Conservation (phyloP, 768 basidiomycete genomes). For the Boletus bicolor region DNA sequence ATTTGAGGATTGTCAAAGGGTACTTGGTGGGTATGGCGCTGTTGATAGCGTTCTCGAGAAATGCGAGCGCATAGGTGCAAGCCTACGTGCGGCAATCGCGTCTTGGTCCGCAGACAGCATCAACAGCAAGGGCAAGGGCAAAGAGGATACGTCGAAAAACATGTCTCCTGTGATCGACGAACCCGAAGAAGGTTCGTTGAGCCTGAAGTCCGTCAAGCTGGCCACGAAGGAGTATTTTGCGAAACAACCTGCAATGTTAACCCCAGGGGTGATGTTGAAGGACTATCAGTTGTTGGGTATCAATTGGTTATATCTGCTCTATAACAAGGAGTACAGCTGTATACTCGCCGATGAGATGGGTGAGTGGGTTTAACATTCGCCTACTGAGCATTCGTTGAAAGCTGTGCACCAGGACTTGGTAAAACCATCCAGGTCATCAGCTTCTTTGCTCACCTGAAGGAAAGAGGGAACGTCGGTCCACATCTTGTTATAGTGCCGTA, state of each 20-base stretch:
- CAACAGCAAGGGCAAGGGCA: conserved; percentile 38
- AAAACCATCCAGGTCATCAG: conserved; percentile 99
- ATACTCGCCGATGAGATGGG: conserved; percentile 99
- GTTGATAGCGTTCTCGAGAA: conserved; percentile 87
- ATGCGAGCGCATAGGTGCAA: conserved; percentile 82
- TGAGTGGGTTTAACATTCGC: conserved; percentile 35
- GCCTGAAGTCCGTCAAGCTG: conserved; percentile 46
- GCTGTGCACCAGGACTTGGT: conserved; percentile 67
- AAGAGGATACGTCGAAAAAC: conserved; percentile 28
- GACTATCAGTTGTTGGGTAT: conserved; percentile 97
- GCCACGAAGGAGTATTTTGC: conserved; percentile 63
- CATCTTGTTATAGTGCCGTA: conserved; percentile 96
- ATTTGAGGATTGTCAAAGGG: conserved; percentile 85
- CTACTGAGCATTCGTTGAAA: not conserved
- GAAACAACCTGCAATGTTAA: conserved; percentile 67
- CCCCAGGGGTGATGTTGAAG: conserved; percentile 74
- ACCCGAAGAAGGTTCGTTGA: conserved; percentile 61
- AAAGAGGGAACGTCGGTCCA: conserved; percentile 73
- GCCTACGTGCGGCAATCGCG: conserved; percentile 69
- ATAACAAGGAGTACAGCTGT: conserved; percentile 77
- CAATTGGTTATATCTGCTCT: conserved; percentile 93
- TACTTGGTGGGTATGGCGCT: conserved; percentile 80
- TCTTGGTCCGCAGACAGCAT: conserved; percentile 58
- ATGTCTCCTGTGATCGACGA: conserved; percentile 31
- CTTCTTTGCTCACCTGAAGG: conserved; percentile 87